Evolutionary conservation across 331 rosid genomes (phyloP), one percentile per base, ranked within the genome.

Genomic region (Malus hybrid): DNA sequence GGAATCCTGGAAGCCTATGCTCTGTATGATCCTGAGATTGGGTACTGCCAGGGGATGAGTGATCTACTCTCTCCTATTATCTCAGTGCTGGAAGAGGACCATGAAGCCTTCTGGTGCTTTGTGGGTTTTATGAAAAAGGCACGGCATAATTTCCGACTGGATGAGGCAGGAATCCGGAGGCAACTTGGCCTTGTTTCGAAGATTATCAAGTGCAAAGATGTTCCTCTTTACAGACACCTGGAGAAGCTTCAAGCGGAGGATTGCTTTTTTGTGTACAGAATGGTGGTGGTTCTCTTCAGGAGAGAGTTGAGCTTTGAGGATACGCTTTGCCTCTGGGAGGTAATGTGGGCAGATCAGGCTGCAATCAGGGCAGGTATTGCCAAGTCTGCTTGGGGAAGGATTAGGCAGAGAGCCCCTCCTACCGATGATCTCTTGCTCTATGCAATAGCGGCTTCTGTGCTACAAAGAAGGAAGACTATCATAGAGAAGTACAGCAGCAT

Each of bases 31-130:
- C 93, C 96, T 65, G 98, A 93, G 85, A 90, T 93, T 81, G 98
- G 98, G 72, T 93, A 93, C 88, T 93, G 98, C 83, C 98, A 93
- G 78, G 98, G 98, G 62, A 93, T 93, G 98, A 93, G 98, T 20
- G 98, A 93, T 81, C 86, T 93, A 61, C 92, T 93, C 65, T 87
- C 96, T 78, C 98, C 98, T 54, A 90, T 93, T 72, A 74, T 90
- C 79, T 71, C 90, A 72, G 96, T 90, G 46, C 70, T 93, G 74
- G 72, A 88, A 19, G 98, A 90, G 55, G 96, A 93, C 82, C 88
- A 86, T 5, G 97, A 87, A 79, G 97, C 97, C 57, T 93, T 93
- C 90, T 88, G 97, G 97, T 93, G 97, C 80, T 93, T 93, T 83
- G 97, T 90, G 74, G 96, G 97, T 61, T 93, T 93, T 83, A 93